Conservation (phyloP, 2,329 filamentous ascomycete genomes). For the Stachybotrys chartarum region DNA sequence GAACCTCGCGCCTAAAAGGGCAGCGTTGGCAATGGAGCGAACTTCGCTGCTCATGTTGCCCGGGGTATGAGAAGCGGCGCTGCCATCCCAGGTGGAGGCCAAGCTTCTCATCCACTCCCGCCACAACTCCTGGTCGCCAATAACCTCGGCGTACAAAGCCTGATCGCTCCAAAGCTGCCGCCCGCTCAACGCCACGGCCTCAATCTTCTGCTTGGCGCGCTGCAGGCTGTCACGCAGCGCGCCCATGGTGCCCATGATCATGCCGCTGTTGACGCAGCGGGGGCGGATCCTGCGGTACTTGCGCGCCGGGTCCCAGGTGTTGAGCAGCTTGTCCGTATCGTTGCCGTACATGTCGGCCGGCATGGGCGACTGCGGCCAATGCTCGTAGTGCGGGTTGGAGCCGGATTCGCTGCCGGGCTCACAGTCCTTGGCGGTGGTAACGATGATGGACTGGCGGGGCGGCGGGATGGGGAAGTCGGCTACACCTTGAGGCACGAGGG, state of each 20-base stretch:
- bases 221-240: conserved; percentile 14
- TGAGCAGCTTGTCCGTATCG: conserved; percentile 19
- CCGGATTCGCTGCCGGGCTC: conserved; percentile 23
- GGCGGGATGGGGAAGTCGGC: conserved; percentile 19
- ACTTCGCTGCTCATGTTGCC: conserved; percentile 10
- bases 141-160: conserved; percentile 28
- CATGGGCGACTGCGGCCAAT: conserved; percentile 29
- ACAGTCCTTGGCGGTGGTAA: conserved; percentile 27
- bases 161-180: conserved; percentile 32
- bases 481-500: not conserved
- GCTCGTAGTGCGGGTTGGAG: conserved; percentile 25
- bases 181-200: conserved; percentile 15
- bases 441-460: conserved; percentile 23
- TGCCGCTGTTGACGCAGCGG: conserved; percentile 26
- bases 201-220: conserved; percentile 20
- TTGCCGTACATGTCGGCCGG: conserved; percentile 24
- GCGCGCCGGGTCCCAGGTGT: conserved; percentile 21
- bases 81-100: conserved; percentile 23
- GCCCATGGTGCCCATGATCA: conserved; percentile 27
- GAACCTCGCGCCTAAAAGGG: conserved; percentile 20
- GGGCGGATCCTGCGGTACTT: conserved; percentile 24
- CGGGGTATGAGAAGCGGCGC: conserved; percentile 6
- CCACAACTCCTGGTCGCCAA: conserved; percentile 30
- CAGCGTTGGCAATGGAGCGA: conserved; percentile 16
- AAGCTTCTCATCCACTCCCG: conserved; percentile 22